These are phyloP conservation scores for Hypocrella siamensis DNA, from an alignment of 2,329 filamentous ascomycete genomes.

Conservation along the genomic window DNA sequence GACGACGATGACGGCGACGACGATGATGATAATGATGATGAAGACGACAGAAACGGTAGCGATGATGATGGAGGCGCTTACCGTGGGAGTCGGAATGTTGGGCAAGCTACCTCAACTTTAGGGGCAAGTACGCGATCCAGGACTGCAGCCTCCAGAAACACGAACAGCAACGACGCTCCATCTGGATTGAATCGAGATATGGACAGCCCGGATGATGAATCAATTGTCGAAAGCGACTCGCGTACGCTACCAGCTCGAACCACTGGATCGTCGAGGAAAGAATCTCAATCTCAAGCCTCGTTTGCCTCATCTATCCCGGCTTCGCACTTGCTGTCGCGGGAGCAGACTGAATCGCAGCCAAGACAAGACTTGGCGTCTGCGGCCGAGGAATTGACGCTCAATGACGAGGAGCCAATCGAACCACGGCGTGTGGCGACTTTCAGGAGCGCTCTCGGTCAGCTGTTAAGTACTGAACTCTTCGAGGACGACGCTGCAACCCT, in stretches of 20 bases:
- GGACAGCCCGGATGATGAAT: constrained; percentile 26
- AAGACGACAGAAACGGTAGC: too few species aligned
- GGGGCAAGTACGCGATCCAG: too few species aligned
- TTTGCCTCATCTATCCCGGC: constrained; percentile 68
- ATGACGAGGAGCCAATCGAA: constrained; percentile 33
- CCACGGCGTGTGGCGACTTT: constrained; percentile 55
- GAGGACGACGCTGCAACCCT: constrained; percentile 71
- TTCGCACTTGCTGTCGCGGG: constrained; percentile 45
- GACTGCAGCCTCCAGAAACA: too few species aligned
- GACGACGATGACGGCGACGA: constrained; percentile 44
- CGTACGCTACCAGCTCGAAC: constrained; percentile 25
- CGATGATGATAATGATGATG: constrained; percentile 12
- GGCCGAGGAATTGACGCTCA: constrained; percentile 25
- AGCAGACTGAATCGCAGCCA: constrained; percentile 24
- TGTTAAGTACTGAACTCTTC: constrained; percentile 74
- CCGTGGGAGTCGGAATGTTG: too few species aligned
- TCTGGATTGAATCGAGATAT: too few species aligned
- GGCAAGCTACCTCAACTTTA: too few species aligned
- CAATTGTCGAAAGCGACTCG: background rate
- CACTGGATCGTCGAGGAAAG: constrained; percentile 19
- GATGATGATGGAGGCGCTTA: too few species aligned
- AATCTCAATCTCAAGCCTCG: constrained; percentile 36
- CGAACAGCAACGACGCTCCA: too few species aligned
- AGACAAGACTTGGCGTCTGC: constrained; percentile 28
- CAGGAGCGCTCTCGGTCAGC: constrained; percentile 64